Percentiles rank a stretch among this genome's conserved stretches.
These are phyloP conservation scores for Phytophthora hybrid DNA, from an alignment of 352 stramenopile genomes.

Conservation along the genomic window DNA sequence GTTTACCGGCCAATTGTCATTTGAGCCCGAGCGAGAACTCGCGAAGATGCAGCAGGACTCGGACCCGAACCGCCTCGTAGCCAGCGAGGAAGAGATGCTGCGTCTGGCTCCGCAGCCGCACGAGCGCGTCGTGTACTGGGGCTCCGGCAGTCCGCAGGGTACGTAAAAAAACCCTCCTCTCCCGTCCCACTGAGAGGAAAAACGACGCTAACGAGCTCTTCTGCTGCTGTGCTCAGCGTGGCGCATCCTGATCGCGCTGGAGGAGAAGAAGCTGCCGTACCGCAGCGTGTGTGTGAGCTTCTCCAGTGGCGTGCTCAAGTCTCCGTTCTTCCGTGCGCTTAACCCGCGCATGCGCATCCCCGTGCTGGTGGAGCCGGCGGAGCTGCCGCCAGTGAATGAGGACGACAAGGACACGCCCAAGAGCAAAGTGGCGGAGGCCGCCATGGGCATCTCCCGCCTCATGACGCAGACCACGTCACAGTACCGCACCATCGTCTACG, in stretches of 20 bases:
- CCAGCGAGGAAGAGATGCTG: constrained; percentile 67
- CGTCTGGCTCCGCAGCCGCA: constrained; percentile 61
- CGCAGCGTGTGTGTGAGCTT: constrained; percentile 87
- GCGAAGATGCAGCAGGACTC: constrained; percentile 19
- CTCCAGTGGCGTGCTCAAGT: constrained; percentile 85
- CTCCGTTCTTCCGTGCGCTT: constrained; percentile 75
- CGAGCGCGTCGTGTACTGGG: constrained; percentile 87
- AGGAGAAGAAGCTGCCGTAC: constrained; percentile 82
- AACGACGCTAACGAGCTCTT: too few relatives aligned
- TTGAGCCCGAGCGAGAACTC: not conserved
- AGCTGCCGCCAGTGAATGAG: constrained; percentile 14
- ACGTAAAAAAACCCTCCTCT: not conserved
- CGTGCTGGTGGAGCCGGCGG: constrained; percentile 76
- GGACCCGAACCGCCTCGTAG: constrained; percentile 41
- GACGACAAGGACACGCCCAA: constrained; percentile 9
- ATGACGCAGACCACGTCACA: constrained; percentile 43
- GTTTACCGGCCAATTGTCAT: constrained; percentile 23
- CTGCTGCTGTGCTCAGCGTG: constrained; percentile 49
- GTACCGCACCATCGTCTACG: constrained; percentile 73
- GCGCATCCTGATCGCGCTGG: constrained; percentile 83
- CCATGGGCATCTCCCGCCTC: constrained; percentile 44
- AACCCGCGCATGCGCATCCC: constrained; percentile 87
- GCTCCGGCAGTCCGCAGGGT: constrained; percentile 86
- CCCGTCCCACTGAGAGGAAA: too few relatives aligned
- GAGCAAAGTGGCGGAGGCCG: constrained; percentile 44